These are phyloP conservation scores for Oryza coarctata DNA, from an alignment of 176 grass and related monocot species.

Conservation along the genomic window DNA sequence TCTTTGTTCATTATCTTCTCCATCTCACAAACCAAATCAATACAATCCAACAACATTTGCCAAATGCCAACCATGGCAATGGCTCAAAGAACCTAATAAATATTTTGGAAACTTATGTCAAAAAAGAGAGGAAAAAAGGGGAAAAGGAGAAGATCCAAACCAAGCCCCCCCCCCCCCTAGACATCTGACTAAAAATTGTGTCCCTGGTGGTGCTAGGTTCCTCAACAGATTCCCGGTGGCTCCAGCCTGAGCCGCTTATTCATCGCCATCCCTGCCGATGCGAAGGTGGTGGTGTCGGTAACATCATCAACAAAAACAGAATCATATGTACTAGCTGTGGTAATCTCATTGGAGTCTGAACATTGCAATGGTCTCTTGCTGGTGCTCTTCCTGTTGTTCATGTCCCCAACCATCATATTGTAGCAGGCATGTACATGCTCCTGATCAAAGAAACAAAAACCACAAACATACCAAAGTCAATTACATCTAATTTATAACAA, in stretches of 20 bases:
- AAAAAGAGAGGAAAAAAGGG: slow-evolving; percentile 6
- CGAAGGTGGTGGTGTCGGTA: slow-evolving; percentile 47
- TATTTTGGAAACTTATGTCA: slow-evolving; percentile 39
- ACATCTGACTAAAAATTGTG: slow-evolving; percentile 68
- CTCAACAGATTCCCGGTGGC: slow-evolving; percentile 59
- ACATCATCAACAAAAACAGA: slow-evolving; percentile 59
- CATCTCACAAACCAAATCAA: slow-evolving; percentile 58
- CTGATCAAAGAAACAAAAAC: slow-evolving; percentile 50
- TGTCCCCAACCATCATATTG: slow-evolving; percentile 53
- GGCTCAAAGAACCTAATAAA: slow-evolving; percentile 49
- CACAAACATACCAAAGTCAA: not conserved
- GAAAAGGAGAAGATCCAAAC: slow-evolving; percentile 34
- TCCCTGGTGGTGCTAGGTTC: slow-evolving; percentile 52
- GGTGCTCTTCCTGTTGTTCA: slow-evolving; percentile 29
- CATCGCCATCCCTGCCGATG: slow-evolving; percentile 4
- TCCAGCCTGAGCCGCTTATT: slow-evolving; percentile 72
- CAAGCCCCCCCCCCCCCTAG: slow-evolving; percentile 55
- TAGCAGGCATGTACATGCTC: slow-evolving; percentile 73
- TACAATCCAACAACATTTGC: slow-evolving; percentile 47
- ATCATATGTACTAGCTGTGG: slow-evolving; percentile 59
- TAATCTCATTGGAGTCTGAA: slow-evolving; percentile 42
- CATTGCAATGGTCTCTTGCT: slow-evolving; percentile 57
- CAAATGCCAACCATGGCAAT: slow-evolving; percentile 50
- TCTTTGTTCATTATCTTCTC: slow-evolving; percentile 41
- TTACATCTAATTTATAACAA: not conserved